These are phyloP conservation scores for Kwoniella sp. DNA, from an alignment of 768 basidiomycete species.

Conservation along the genomic window DNA sequence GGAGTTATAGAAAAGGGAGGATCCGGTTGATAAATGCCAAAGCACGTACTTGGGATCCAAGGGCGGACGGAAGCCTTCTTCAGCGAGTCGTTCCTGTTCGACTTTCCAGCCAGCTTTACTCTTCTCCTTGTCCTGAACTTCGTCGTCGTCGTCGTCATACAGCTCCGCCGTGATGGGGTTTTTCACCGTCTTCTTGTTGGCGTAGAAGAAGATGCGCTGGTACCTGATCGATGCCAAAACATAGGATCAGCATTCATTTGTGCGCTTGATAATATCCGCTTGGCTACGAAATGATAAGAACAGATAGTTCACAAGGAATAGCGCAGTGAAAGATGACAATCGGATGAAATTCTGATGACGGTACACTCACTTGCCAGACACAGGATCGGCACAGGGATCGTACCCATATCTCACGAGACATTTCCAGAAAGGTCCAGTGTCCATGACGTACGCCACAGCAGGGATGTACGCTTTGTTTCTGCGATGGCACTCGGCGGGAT, in stretches of 20 bases:
- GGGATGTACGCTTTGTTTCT: constrained; percentile 83
- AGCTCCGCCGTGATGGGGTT: constrained; percentile 27
- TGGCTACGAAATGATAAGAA: not conserved
- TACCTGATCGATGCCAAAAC: constrained; percentile 74
- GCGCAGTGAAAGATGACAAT: not conserved
- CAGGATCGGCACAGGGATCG: constrained; percentile 76
- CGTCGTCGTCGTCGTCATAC: constrained; percentile 30
- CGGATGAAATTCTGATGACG: not conserved
- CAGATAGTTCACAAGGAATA: not conserved
- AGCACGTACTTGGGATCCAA: constrained; percentile 35
- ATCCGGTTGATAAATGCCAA: not conserved
- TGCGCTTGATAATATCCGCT: not conserved
- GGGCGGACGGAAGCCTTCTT: constrained; percentile 27
- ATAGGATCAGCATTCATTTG: too few relatives aligned
- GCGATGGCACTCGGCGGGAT: constrained; percentile 1
- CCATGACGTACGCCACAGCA: constrained; percentile 80
- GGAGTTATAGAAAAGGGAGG: not conserved
- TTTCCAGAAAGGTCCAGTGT: constrained; percentile 93
- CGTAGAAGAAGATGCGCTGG: constrained; percentile 81
- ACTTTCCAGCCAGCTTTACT: constrained; percentile 30
- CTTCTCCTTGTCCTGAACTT: constrained; percentile 23
- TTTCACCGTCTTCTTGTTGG: constrained; percentile 65
- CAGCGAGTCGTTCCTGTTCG: constrained; percentile 33
- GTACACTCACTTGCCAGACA: constrained; percentile 71
- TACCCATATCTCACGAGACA: constrained; percentile 82